Percentiles rank a stretch among this genome's conserved stretches.
These are phyloP conservation scores for Penicillium brasilianum DNA, from an alignment of 2,329 filamentous ascomycete species.

Conservation along the genomic window DNA sequence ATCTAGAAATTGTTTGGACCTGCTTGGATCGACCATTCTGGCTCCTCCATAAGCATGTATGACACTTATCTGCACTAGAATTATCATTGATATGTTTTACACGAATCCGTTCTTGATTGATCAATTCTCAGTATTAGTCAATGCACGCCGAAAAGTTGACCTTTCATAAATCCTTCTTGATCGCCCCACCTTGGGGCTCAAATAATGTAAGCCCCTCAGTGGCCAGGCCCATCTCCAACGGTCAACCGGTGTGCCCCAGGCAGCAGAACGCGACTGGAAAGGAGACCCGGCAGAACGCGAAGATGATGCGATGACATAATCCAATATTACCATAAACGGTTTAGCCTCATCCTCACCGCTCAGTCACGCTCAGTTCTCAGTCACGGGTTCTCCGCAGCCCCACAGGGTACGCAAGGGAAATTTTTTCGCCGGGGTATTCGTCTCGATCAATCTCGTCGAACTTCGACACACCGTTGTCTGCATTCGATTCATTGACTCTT, in stretches of 20 bases:
- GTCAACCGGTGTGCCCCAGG: conserved; percentile 5
- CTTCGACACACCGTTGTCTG: conserved; percentile 22
- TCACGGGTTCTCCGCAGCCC: conserved; percentile 35
- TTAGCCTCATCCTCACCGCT: conserved; percentile 24
- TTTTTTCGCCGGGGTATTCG: conserved; percentile 24
- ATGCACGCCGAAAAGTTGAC: conserved; percentile 5
- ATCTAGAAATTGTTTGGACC: conserved; percentile 7
- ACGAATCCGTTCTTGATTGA: neutral
- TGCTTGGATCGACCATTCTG: neutral
- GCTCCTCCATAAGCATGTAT: neutral
- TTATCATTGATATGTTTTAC: neutral
- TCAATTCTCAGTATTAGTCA: neutral
- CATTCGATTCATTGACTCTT: conserved; percentile 20
- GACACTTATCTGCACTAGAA: conserved; percentile 4
- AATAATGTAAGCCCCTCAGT: too few relatives aligned
- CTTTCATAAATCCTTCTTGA: neutral
- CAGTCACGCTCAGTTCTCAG: conserved; percentile 30
- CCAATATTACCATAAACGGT: conserved; percentile 17
- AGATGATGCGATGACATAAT: conserved; percentile 22
- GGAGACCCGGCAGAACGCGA: neutral
- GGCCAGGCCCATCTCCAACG: neutral
- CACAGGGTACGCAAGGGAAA: conserved; percentile 29
- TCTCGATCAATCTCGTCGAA: conserved; percentile 12
- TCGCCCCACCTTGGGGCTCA: neutral
- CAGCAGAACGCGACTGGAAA: neutral